Evolutionary conservation across 2,329 filamentous ascomycete genomes (phyloP).

Genomic region (Fusarium equiseti): DNA sequence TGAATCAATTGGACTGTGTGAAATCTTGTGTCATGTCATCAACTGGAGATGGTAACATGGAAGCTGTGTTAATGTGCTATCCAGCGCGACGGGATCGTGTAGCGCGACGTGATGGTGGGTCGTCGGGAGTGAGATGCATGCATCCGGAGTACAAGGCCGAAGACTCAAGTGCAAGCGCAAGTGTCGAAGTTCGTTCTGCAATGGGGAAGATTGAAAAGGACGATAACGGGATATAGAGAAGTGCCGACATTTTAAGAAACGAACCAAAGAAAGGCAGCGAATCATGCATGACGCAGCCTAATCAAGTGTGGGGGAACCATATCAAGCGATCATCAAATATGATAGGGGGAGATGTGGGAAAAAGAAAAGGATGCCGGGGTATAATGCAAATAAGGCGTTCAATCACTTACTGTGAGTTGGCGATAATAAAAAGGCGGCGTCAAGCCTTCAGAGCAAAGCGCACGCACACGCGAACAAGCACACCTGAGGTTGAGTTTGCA

Average conservation of each 20-base stretch:
- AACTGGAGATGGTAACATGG: constrained; percentile 16
- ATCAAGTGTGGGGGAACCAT: constrained; percentile 34
- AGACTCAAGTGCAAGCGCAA: constrained; percentile 1
- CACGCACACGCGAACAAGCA: neutral
- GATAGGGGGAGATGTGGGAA: constrained; percentile 15
- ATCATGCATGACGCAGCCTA: constrained; percentile 30
- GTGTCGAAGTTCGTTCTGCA: constrained; percentile 18
- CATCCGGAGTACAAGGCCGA: constrained; percentile 36
- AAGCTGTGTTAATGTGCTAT: constrained; percentile 31
- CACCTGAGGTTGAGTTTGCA: constrained; percentile 13
- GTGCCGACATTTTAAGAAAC: constrained; percentile 26
- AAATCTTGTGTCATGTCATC: constrained; percentile 10
- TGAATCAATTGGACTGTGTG: neutral
- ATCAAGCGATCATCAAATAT: constrained; percentile 32
- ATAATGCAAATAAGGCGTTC: neutral
- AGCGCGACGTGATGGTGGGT: constrained; percentile 49
- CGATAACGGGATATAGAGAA: constrained; percentile 15
- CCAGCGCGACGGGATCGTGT: constrained; percentile 46
- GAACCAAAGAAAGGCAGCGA: constrained; percentile 7
- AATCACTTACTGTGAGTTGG: constrained; percentile 40
- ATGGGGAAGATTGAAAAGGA: constrained; percentile 2
- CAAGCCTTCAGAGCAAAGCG: constrained; percentile 28
- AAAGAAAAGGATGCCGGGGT: constrained; percentile 9
- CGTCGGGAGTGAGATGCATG: constrained; percentile 45
- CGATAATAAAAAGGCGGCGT: constrained; percentile 27